Evolutionary conservation across 2,329 filamentous ascomycete genomes (phyloP).

Genomic region (Apiospora pterosperma): DNA sequence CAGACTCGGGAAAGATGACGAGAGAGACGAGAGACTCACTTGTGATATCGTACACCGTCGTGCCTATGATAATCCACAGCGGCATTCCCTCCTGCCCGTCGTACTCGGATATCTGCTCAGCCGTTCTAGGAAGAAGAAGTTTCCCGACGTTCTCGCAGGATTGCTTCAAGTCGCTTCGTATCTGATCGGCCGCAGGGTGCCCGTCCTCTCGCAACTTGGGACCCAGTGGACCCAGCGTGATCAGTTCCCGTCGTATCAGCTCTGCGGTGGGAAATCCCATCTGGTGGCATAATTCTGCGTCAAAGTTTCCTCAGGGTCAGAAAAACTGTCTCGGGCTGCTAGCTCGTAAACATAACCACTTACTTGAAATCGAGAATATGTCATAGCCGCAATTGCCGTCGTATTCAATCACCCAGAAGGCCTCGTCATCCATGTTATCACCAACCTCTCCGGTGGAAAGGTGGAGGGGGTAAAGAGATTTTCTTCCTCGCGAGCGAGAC

Average conservation of each 20-base stretch:
- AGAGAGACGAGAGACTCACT: conserved; percentile 6
- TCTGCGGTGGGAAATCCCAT: background rate
- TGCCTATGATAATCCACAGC: conserved; percentile 8
- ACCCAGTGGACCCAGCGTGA: background rate
- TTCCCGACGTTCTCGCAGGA: conserved; percentile 3
- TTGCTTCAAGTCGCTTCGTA: background rate
- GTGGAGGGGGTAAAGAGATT: background rate
- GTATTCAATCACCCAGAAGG: conserved; percentile 14
- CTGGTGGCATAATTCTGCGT: background rate
- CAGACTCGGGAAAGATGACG: background rate
- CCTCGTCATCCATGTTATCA: conserved; percentile 11
- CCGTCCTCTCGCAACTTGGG: background rate
- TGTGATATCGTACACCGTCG: conserved; percentile 14
- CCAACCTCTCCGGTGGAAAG: conserved; percentile 12
- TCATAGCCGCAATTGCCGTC: conserved; percentile 12
- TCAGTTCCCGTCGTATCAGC: background rate
- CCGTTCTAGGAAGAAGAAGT: background rate
- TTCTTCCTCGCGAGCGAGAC: background rate
- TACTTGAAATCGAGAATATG: conserved; percentile 8
- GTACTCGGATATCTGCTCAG: conserved; percentile 9
- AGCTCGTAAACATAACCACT: too few species aligned
- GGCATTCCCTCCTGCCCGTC: conserved; percentile 8
- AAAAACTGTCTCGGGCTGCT: background rate
- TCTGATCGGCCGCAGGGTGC: background rate
- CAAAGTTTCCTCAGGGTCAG: background rate